phyloP scores from a whole-genome alignment of 1,284 basidiomycete species.

The Tremellales sp. region DNA sequence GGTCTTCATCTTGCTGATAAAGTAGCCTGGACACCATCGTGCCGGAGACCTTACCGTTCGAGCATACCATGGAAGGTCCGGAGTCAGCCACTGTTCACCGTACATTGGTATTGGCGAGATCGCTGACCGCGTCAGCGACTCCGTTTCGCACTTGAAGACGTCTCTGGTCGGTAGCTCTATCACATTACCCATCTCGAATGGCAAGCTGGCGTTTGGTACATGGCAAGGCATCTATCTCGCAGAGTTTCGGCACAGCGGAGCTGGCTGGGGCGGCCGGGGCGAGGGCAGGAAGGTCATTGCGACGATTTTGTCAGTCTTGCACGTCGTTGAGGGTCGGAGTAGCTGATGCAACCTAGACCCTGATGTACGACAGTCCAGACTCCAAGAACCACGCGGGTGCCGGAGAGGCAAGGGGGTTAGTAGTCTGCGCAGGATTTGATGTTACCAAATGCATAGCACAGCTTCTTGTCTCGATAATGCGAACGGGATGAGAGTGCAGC shows the following conservation, averaged over 20 bases:
- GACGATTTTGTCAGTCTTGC: too few relatives aligned
- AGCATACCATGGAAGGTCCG: conserved; percentile 83
- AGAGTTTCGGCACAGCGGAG: conserved; percentile 39
- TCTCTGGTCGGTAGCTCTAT: conserved; percentile 76
- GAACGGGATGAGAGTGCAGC: too few relatives aligned
- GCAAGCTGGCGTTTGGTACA: conserved; percentile 74
- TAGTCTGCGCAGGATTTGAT: too few relatives aligned
- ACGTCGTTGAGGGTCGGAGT: too few relatives aligned
- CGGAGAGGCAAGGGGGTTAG: too few relatives aligned
- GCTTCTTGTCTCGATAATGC: too few relatives aligned
- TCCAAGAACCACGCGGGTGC: too few relatives aligned
- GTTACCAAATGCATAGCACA: too few relatives aligned
- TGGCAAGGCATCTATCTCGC: conserved; percentile 66
- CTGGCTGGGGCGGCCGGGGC: conserved; percentile 39
- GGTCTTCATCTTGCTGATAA: conserved; percentile 5
- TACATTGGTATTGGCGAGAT: too few relatives aligned
- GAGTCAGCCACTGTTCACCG: too few relatives aligned
- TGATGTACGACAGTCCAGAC: too few relatives aligned
- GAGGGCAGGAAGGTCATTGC: conserved; percentile 42
- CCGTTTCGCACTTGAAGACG: conserved; percentile 84
- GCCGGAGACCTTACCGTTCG: conserved; percentile 80
- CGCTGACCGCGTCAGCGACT: conserved; percentile 38
- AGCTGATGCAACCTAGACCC: too few relatives aligned
- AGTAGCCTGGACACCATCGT: conserved; percentile 68
- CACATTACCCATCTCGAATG: conserved; percentile 79